Percentiles rank a stretch among this genome's conserved stretches.
These are phyloP conservation scores for Colletotrichum endophyticum DNA, from an alignment of 2,329 filamentous ascomycete species.

Conservation along the genomic window DNA sequence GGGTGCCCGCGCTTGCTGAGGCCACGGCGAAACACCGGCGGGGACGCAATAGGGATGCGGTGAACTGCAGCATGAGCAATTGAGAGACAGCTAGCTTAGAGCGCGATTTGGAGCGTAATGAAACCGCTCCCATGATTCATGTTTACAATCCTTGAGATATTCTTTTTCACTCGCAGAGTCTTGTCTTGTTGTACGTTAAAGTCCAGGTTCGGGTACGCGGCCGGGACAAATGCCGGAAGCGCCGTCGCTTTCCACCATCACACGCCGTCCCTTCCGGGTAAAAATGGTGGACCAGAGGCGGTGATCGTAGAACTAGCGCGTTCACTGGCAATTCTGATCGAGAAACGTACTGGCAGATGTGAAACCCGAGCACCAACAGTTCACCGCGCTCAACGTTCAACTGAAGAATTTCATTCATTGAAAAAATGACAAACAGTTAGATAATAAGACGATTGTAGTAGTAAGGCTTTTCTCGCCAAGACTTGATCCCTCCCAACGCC, in stretches of 20 bases:
- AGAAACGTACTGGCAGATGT: no score
- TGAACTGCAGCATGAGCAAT: neutral
- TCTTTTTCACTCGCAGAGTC: neutral
- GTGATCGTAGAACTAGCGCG: no score
- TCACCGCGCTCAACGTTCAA: neutral
- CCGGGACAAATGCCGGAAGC: neutral
- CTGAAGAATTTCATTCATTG: neutral
- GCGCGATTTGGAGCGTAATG: conserved; percentile 1
- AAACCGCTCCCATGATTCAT: conserved; percentile 6
- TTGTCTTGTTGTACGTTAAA: neutral
- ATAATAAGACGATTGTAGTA: neutral
- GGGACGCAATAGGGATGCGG: neutral
- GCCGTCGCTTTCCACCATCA: neutral
- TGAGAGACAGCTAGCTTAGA: conserved; percentile 6
- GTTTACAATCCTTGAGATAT: neutral
- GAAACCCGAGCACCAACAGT: fast-evolving
- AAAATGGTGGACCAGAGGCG: neutral
- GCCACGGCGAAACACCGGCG: neutral
- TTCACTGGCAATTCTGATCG: no score
- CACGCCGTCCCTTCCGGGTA: neutral
- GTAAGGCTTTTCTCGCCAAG: neutral
- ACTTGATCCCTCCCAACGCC: neutral
- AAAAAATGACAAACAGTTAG: neutral
- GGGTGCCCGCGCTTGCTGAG: conserved; percentile 1
- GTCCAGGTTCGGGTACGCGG: neutral